Conservation (phyloP, 2,329 filamentous ascomycete genomes). For the Cercospora sojina region DNA sequence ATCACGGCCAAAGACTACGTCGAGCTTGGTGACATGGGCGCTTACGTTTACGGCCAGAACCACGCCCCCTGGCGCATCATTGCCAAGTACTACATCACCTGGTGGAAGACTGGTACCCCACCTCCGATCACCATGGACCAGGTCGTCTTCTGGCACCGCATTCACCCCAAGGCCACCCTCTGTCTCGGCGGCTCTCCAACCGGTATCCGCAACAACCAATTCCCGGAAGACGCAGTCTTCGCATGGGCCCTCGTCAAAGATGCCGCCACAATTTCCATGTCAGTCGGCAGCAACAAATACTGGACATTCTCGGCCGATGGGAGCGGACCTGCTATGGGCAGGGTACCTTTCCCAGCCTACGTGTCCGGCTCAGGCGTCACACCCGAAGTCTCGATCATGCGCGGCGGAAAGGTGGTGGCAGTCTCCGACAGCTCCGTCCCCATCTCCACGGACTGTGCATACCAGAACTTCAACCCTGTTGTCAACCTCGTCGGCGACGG, state of each 20-base stretch:
- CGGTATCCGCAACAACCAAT: conserved; percentile 37
- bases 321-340: conserved; percentile 35
- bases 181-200: conserved; percentile 36
- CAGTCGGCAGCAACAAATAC: conserved; percentile 38
- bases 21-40: conserved; percentile 36
- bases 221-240: conserved; percentile 40
- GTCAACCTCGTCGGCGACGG: conserved; percentile 38
- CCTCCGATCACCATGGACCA: conserved; percentile 39
- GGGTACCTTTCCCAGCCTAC: conserved; percentile 38
- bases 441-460: conserved; percentile 35
- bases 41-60: conserved; percentile 40
- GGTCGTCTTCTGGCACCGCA: conserved; percentile 43
- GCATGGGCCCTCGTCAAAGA: conserved; percentile 40
- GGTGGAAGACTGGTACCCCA: conserved; percentile 39
- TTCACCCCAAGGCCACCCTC: conserved; percentile 39
- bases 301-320: conserved; percentile 37
- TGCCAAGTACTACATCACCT: conserved; percentile 41
- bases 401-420: conserved; percentile 31
- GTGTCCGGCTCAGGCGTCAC: conserved; percentile 32
- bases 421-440: conserved; percentile 30
- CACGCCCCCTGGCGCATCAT: conserved; percentile 43
- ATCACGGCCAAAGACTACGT: conserved; percentile 35
- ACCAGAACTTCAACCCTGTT: conserved; percentile 41
- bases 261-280: conserved; percentile 36
- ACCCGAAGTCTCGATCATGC: conserved; percentile 37